Base-by-base conservation (phyloP, 2,329 filamentous ascomycete genomes). In the Capronia coronata region DNA sequence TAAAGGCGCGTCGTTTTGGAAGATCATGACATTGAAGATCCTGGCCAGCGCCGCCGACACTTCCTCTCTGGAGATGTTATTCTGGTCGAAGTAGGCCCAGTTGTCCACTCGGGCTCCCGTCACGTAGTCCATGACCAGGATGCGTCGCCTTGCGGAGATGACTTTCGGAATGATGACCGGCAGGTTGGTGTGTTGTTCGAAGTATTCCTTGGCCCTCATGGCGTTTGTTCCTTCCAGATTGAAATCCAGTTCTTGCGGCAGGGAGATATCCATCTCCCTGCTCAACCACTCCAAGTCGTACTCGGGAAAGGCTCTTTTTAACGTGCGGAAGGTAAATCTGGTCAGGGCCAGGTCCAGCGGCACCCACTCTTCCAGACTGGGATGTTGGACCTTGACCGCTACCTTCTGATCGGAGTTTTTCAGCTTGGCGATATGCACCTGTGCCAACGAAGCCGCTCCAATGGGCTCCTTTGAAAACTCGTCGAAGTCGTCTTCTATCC, bases 11-110 rank as follows among this genome's bases (percentile, higher is more conserved):
- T 84, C 78, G 45, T 83, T 79, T 42, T 91, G 90, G 59, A 98
- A 98, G 59, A 98, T 96, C 93, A 98, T 98, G 66, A 97, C 90
- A 73, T 98, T 98, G 77, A 98, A 98, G 51, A 98, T 88, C 51
- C 84, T 82, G 0, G 93, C 85, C 2, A 98, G 75, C 0, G 89
- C 86, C 1, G 91, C 90, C 0, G 90, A 94, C 3, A 98, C 93
- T 68, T 97, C 91, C 64, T 97, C 93, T 16, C 93, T 82, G 67
- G 94, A 88, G 64, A 98, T 98, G 50, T 80, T 78, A 65, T 94
- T 86, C 5, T 76, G 73, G 66, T 97, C 93, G 2, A 98, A 75
- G 64, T 86, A 97, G 13, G 80, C 80, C 1, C 97, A 77, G 64
- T 98, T 91, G 65, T 98, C 93, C 1, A 89, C 84, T 16, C 93